Percentiles rank a stretch among this genome's conserved stretches.
Conservation (phyloP, 805 yeast genomes). For the Hanseniaspora osmophila region DNA sequence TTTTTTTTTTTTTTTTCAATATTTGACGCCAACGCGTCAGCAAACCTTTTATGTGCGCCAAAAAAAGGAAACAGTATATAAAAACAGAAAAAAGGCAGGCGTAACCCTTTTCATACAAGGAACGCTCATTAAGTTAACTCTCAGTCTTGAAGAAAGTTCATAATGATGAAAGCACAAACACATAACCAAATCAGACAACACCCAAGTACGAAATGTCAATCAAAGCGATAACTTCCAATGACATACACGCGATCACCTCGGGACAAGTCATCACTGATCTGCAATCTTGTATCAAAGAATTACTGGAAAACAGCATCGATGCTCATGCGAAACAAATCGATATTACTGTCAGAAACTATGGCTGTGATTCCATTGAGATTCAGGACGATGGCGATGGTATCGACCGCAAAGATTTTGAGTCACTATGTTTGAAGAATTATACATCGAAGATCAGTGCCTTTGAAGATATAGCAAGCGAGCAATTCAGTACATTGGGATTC, state of each 20-base stretch:
- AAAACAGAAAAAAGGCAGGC: no score
- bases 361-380: slow-evolving; percentile 56
- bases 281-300: slow-evolving; percentile 65
- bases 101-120: no score
- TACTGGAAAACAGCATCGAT: slow-evolving; percentile 78
- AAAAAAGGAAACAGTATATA: no score
- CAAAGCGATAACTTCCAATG: slow-evolving; percentile 30
- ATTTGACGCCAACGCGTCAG: no score
- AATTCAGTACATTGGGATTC: slow-evolving; percentile 50
- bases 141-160: not conserved
- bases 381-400: slow-evolving; percentile 61
- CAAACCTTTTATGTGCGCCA: no score
- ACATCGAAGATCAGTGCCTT: slow-evolving; percentile 52
- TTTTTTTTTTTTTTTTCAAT: no score
- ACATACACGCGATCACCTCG: slow-evolving; percentile 68
- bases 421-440: slow-evolving; percentile 44
- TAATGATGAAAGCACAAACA: not conserved
- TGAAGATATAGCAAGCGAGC: slow-evolving; percentile 31
- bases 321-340: slow-evolving; percentile 60
- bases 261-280: slow-evolving; percentile 86
- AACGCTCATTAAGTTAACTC: no score
- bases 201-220: slow-evolving; percentile 8
- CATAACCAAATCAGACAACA: not conserved
- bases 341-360: slow-evolving; percentile 53
- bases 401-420: slow-evolving; percentile 32